Conservation (phyloP, 805 yeast species). For the Sugiyamaella floridensis region DNA sequence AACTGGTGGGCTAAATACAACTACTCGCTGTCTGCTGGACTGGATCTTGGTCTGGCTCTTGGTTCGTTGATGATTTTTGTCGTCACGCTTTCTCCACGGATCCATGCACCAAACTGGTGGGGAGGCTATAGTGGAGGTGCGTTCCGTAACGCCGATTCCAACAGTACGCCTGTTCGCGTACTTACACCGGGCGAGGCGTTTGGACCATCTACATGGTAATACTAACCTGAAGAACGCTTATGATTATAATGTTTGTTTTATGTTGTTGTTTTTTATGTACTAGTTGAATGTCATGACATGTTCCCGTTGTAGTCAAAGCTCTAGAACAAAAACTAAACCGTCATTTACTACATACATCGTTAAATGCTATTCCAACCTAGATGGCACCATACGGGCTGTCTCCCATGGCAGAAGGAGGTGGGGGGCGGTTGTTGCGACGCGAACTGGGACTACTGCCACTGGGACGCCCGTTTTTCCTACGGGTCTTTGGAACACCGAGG, state of each 20-base stretch:
- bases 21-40: slow-evolving; percentile 57
- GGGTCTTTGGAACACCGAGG: slow-evolving; percentile 3
- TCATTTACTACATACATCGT: background rate
- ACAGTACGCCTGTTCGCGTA: slow-evolving; percentile 26
- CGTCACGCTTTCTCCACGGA: slow-evolving; percentile 39
- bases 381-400: slow-evolving; percentile 6
- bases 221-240: no score
- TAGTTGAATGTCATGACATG: background rate
- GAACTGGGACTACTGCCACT: slow-evolving; percentile 2
- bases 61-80: slow-evolving; percentile 54
- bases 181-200: slow-evolving; percentile 39
- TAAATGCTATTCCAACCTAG: no score
- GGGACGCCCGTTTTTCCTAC: slow-evolving; percentile 3
- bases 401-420: slow-evolving; percentile 4
- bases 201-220: slow-evolving; percentile 44
- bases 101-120: slow-evolving; percentile 53
- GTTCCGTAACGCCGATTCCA: slow-evolving; percentile 34
- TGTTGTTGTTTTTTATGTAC: background rate
- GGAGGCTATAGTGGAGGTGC: slow-evolving; percentile 46
- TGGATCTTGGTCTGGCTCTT: slow-evolving; percentile 62
- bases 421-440: slow-evolving; percentile 1
- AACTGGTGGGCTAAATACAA: slow-evolving; percentile 76
- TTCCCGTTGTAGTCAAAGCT: background rate
- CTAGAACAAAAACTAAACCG: background rate
- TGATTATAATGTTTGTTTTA: background rate